Percentiles rank a stretch among this genome's conserved stretches.
Conservation (phyloP, 1,139 yeast genomes). For the Casaregolazyma lundiana region DNA sequence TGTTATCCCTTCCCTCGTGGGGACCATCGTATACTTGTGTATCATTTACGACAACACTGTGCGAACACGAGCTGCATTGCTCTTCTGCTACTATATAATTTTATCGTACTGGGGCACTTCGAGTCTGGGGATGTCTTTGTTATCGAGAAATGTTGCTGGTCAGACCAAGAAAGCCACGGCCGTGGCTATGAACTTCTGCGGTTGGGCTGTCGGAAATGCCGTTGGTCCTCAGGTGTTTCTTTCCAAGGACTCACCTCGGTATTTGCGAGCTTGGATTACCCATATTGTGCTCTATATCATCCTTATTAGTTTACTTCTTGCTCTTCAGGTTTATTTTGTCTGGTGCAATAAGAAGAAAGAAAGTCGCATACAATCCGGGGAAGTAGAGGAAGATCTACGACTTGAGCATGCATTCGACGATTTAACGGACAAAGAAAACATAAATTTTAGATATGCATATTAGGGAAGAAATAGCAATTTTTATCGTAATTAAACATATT, state of each 20-base stretch:
- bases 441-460: constrained; percentile 49
- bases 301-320: neutral
- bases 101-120: constrained; percentile 31
- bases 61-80: constrained; percentile 10
- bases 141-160: constrained; percentile 53
- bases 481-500: too few species aligned
- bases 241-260: constrained; percentile 45
- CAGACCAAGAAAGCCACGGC: constrained; percentile 60
- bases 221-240: constrained; percentile 47
- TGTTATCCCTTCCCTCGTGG: constrained; percentile 12
- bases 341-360: constrained; percentile 7
- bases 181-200: constrained; percentile 55
- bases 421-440: constrained; percentile 60
- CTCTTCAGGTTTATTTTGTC: constrained; percentile 2
- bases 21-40: constrained; percentile 10
- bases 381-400: constrained; percentile 6
- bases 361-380: neutral
- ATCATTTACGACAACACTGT: constrained; percentile 11
- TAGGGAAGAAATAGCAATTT: too few species aligned
- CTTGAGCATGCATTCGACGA: constrained; percentile 41
- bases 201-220: constrained; percentile 63
- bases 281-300: constrained; percentile 2
- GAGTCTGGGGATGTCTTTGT: constrained; percentile 33
- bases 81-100: constrained; percentile 13
- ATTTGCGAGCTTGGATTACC: constrained; percentile 36